A percentile compares a stretch with the other conserved stretches of the same genome.
Conservation (phyloP, 75 land plant species). For the Ceratopteris richardii region DNA sequence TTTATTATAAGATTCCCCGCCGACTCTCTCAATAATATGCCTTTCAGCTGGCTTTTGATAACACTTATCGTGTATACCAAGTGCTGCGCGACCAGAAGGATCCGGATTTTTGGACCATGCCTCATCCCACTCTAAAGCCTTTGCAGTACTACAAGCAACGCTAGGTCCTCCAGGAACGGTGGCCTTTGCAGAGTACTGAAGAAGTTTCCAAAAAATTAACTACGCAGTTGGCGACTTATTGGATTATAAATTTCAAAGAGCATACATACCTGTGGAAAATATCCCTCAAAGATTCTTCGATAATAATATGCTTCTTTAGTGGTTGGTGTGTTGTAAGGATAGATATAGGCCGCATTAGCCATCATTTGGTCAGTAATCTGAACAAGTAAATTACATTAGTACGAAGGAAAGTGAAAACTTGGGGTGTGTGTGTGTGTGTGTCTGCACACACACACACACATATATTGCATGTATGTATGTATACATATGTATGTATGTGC, state of each 20-base stretch:
- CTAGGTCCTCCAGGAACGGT: constrained; percentile 95
- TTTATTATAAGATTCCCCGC: no score
- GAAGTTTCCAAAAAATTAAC: neutral
- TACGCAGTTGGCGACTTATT: no score
- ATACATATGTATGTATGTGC: no score
- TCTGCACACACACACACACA: no score
- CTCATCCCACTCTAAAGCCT: constrained; percentile 87
- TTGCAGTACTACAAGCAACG: constrained; percentile 93
- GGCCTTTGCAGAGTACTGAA: constrained; percentile 72
- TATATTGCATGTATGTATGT: no score
- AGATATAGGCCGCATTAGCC: constrained; percentile 61
- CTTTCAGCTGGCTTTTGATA: no score
- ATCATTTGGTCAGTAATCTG: constrained; percentile 92
- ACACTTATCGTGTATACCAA: constrained; percentile 59
- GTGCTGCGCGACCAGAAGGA: constrained; percentile 94
- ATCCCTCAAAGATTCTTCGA: constrained; percentile 75
- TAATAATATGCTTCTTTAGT: constrained; percentile 86
- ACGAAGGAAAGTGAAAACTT: no score
- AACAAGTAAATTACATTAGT: no score
- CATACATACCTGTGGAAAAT: constrained; percentile 68
- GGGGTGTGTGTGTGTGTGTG: no score
- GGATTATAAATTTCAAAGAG: no score
- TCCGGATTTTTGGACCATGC: constrained; percentile 79
- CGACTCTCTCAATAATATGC: no score
- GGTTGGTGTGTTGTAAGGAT: constrained; percentile 82